Conservation (phyloP, 2,329 filamentous ascomycete species). For the Triangularia setosa region DNA sequence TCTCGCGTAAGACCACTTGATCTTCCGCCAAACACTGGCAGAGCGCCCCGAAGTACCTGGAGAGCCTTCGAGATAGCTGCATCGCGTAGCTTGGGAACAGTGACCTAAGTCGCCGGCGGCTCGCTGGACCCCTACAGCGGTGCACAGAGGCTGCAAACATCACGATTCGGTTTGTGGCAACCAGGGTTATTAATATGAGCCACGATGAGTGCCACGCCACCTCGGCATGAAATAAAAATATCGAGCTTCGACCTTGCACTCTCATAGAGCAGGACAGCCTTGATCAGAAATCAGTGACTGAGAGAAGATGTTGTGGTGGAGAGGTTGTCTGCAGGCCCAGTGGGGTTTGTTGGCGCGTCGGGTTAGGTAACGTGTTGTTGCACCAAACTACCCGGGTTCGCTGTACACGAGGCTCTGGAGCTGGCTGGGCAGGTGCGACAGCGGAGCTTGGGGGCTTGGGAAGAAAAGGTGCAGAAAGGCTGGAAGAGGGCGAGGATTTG, state of each 20-base stretch:
- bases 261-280: constrained; percentile 13
- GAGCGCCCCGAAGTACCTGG: constrained; percentile 14
- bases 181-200: not conserved
- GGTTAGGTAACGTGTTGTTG: constrained; percentile 12
- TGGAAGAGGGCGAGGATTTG: not conserved
- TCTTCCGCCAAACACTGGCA: constrained; percentile 14
- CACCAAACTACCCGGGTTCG: constrained; percentile 9
- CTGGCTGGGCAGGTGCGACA: not conserved
- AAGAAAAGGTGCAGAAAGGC: not conserved
- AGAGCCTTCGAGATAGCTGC: constrained; percentile 12
- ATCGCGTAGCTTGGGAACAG: constrained; percentile 20
- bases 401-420: constrained; percentile 14
- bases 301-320: not conserved
- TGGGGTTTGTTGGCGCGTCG: constrained; percentile 3
- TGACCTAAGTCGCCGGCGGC: not conserved
- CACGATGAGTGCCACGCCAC: not conserved
- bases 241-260: not conserved
- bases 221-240: not conserved
- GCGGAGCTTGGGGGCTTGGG: not conserved
- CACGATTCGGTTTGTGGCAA: constrained; percentile 12
- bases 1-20: constrained; percentile 12
- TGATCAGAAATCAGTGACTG: constrained; percentile 7
- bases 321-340: constrained; percentile 6
- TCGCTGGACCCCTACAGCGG: not conserved
- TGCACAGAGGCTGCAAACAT: constrained; percentile 10